These are phyloP conservation scores for Beauveria scarabaeidicola DNA, from an alignment of 2,329 filamentous ascomycete species.

Conservation along the genomic window DNA sequence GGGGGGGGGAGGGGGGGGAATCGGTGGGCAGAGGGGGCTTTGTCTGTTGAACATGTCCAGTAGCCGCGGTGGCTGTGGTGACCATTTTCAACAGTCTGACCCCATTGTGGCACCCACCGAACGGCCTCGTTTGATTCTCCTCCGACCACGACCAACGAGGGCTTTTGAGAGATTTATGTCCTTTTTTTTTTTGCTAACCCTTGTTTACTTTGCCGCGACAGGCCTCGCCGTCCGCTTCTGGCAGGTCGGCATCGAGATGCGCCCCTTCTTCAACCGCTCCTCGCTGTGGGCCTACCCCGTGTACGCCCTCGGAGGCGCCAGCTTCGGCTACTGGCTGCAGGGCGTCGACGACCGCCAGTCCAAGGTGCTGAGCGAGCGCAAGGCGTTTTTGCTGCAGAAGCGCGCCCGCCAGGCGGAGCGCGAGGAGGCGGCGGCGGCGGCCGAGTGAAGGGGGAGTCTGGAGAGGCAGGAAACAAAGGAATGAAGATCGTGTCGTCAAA, in stretches of 20 bases:
- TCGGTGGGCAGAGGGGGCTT: neutral
- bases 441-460: constrained; percentile 5
- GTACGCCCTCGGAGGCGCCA: constrained; percentile 76
- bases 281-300: constrained; percentile 88
- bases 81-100: too few relatives aligned
- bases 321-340: constrained; percentile 95
- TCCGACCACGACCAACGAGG: too few relatives aligned
- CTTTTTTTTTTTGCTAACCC: neutral
- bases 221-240: constrained; percentile 87
- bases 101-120: too few relatives aligned
- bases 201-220: constrained; percentile 28
- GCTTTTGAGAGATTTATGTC: too few relatives aligned
- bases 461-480: constrained; percentile 9
- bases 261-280: constrained; percentile 77
- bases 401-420: constrained; percentile 54
- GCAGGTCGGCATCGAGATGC: constrained; percentile 98
- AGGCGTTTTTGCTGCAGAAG: constrained; percentile 79
- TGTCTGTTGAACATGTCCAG: neutral
- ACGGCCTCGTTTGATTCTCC: too few relatives aligned
- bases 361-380: constrained; percentile 67
- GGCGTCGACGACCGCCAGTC: constrained; percentile 80
- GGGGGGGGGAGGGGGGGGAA: too few relatives aligned
- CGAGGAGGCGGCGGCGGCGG: constrained; percentile 25
- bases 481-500: neutral
- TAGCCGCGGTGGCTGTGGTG: neutral